A percentile compares a stretch with the other conserved stretches of the same genome.
Evolutionary conservation across 169 alveolate species (phyloP).

Genomic region (Miamiensis avidus): DNA sequence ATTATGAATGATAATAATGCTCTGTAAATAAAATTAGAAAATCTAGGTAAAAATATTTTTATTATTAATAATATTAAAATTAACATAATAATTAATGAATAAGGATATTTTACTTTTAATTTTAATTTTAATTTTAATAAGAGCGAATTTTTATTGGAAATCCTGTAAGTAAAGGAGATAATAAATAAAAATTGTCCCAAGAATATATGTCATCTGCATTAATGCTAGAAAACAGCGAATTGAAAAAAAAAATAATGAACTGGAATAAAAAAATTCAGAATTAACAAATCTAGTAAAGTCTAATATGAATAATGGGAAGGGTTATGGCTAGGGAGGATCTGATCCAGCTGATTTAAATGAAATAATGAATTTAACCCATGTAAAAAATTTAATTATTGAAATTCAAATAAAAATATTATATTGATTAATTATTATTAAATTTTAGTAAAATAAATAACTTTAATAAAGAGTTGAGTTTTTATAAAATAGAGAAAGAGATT

Average conservation of each 20-base stretch:
- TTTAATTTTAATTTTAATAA: not conserved
- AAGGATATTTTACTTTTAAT: not conserved
- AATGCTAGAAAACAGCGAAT: constrained; percentile 77
- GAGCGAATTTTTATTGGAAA: constrained; percentile 46
- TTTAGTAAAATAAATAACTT: constrained; percentile 52
- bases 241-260: constrained; percentile 73
- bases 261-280: constrained; percentile 79
- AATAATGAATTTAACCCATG: constrained; percentile 51
- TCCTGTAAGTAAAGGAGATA: constrained; percentile 51
- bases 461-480: constrained; percentile 77
- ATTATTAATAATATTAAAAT: not conserved
- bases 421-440: not conserved
- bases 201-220: constrained; percentile 65
- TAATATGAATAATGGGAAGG: constrained; percentile 38
- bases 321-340: constrained; percentile 43
- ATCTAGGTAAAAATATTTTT: constrained; percentile 66
- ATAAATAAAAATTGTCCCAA: constrained; percentile 37
- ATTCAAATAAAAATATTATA: not conserved
- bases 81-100: not conserved
- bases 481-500: constrained; percentile 81
- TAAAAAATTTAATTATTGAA: constrained; percentile 7
- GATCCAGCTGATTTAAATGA: constrained; percentile 62
- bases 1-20: constrained; percentile 78
- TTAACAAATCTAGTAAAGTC: constrained; percentile 51
- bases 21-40: constrained; percentile 73